A percentile compares a stretch with the other conserved stretches of the same genome.
phyloP scores from a whole-genome alignment of 163 green algal species.

The Scenedesmus sp. region DNA sequence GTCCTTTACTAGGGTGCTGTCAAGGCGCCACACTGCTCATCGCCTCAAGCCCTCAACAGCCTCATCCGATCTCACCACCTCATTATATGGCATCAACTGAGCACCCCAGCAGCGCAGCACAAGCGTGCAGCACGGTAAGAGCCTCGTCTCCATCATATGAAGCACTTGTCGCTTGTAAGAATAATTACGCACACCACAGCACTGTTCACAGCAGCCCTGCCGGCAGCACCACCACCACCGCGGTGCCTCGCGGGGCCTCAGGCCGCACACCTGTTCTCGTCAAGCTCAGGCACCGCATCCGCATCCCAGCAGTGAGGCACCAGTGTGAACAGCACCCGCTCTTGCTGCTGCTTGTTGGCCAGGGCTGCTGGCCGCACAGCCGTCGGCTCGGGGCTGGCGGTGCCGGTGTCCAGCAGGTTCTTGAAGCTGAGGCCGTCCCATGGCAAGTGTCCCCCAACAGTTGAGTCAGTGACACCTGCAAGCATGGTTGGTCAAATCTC shows the following conservation, averaged over 20 bases:
- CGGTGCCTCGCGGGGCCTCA: no score
- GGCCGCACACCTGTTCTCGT: neutral
- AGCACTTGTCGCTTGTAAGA: no score
- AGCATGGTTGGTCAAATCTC: no score
- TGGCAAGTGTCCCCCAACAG: neutral
- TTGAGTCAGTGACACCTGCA: neutral
- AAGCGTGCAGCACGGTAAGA: neutral
- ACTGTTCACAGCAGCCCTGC: slow-evolving; percentile 4
- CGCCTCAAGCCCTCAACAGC: no score
- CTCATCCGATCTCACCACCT: no score
- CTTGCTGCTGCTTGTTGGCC: neutral
- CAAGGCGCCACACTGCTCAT: no score
- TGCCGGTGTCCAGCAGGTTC: slow-evolving; percentile 11
- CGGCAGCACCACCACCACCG: neutral
- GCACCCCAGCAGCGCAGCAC: no score
- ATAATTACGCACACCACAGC: no score
- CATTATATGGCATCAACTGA: no score
- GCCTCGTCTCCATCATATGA: neutral
- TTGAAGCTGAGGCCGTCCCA: slow-evolving; percentile 34
- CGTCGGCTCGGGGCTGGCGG: neutral
- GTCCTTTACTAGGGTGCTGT: no score
- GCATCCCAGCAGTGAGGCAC: neutral
- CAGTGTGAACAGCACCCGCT: neutral
- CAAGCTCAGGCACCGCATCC: neutral
- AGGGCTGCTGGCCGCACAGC: neutral